Percentiles rank a stretch among this genome's conserved stretches.
Conservation (phyloP, 2,329 filamentous ascomycete species). For the Fusarium burgessii region DNA sequence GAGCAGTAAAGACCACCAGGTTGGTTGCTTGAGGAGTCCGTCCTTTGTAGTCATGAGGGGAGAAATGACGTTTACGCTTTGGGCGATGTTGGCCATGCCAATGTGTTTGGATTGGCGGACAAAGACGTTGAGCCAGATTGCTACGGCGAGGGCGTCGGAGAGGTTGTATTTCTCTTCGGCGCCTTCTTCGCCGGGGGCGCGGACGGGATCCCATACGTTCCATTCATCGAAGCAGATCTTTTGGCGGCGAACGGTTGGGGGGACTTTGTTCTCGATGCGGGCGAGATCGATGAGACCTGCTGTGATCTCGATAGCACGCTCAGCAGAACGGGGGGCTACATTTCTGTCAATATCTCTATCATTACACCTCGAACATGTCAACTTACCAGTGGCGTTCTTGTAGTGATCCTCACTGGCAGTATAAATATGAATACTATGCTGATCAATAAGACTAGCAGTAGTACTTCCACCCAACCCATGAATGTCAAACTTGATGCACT, state of each 20-base stretch:
- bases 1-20: constrained; percentile 79
- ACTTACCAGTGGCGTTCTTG: constrained; percentile 64
- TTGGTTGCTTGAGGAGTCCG: constrained; percentile 77
- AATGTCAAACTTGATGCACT: constrained; percentile 65
- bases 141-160: constrained; percentile 80
- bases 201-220: constrained; percentile 83
- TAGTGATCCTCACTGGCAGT: constrained; percentile 68
- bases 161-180: constrained; percentile 81
- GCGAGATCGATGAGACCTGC: constrained; percentile 78
- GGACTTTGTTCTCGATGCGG: constrained; percentile 74
- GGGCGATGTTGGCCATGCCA: constrained; percentile 84
- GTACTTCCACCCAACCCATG: constrained; percentile 51
- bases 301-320: constrained; percentile 79
- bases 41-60: constrained; percentile 77
- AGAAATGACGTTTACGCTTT: constrained; percentile 82
- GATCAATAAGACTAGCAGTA: constrained; percentile 69
- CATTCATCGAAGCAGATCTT: constrained; percentile 87
- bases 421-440: constrained; percentile 86
- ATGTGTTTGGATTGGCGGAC: constrained; percentile 77
- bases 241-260: constrained; percentile 68
- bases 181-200: constrained; percentile 77
- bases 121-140: constrained; percentile 81
- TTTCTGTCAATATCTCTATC: too few relatives aligned
- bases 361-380: too few relatives aligned
- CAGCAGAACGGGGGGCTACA: constrained; percentile 76